Evolutionary conservation across 1,284 basidiomycete genomes (phyloP), one percentile per base, ranked within the genome.

Genomic region (Hypsizygus ulmarius): DNA sequence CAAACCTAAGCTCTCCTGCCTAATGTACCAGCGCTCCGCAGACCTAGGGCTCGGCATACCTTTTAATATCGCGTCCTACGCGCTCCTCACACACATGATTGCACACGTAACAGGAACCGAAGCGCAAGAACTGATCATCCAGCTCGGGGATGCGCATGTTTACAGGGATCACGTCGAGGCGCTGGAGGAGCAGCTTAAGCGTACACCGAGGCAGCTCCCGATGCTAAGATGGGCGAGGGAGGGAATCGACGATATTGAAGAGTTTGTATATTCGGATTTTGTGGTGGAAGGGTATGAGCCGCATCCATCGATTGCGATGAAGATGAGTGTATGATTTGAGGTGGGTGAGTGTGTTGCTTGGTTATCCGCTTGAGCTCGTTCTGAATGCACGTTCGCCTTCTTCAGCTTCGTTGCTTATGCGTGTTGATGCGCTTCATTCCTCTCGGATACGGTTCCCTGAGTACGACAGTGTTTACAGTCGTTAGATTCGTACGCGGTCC

Each of bases 41-140:
- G 96, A 99, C 64, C 79, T 98, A 5, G 96, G 96, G 0, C 87
- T 99, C 32, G 96, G 96, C 2, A 90, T 97, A 43, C 96, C 96
- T 0, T 99, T 99, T 81, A 99, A 99, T 71, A 98, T 99, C 68
- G 96, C 96, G 7, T 96, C 93, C 1, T 99, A 99, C 65, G 90
- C 97, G 1, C 79, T 99, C 14, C 80, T 99, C 45, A 97, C 94
- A 0, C 93, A 97, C 69, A 96, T 99, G 90, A 84, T 99, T 55
- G 96, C 96, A 10, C 83, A 84, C 21, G 84, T 97, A 45, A 98
- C 96, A 2, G 77, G 79, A 43, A 95, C 90, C 10, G 84, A 89
- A 37, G 81, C 96, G 0, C 83, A 89, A 63, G 92, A 97, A 65
- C 82, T 99, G 43, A 79, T 95, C 59, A 89, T 95, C 59, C 90